A percentile compares a stretch with the other conserved stretches of the same genome.
Evolutionary conservation across 441 rosid genomes (phyloP).

Genomic region (Gossypium davidsonii): DNA sequence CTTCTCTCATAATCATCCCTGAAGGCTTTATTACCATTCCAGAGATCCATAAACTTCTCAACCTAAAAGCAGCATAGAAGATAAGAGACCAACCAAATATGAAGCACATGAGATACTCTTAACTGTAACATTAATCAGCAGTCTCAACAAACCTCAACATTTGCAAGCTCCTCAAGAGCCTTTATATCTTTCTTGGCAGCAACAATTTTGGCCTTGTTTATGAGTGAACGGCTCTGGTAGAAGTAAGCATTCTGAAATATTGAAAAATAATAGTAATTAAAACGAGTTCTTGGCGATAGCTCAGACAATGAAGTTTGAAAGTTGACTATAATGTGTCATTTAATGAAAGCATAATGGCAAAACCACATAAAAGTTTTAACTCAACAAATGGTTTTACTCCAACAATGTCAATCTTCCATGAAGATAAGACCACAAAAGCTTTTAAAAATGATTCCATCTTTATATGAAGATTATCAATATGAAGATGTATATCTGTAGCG

Average conservation of each 20-base stretch:
- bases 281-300: background rate
- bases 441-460: background rate
- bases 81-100: conserved; percentile 13
- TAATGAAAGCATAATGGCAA: background rate
- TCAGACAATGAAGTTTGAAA: background rate
- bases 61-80: conserved; percentile 34
- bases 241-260: conserved; percentile 40
- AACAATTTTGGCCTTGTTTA: conserved; percentile 41
- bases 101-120: conserved; percentile 1
- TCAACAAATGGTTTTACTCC: background rate
- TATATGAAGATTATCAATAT: background rate
- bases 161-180: conserved; percentile 45
- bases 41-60: conserved; percentile 68
- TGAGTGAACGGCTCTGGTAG: conserved; percentile 34
- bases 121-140: background rate
- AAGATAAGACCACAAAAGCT: background rate
- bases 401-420: background rate
- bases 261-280: background rate
- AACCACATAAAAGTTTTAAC: background rate
- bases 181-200: conserved; percentile 44
- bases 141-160: conserved; percentile 44
- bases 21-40: conserved; percentile 48
- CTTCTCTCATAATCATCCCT: conserved; percentile 75
- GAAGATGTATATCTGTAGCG: background rate
- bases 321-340: background rate